phyloP scores from a whole-genome alignment of 1,284 basidiomycete species.

The Cutaneotrichosporon cutaneum region DNA sequence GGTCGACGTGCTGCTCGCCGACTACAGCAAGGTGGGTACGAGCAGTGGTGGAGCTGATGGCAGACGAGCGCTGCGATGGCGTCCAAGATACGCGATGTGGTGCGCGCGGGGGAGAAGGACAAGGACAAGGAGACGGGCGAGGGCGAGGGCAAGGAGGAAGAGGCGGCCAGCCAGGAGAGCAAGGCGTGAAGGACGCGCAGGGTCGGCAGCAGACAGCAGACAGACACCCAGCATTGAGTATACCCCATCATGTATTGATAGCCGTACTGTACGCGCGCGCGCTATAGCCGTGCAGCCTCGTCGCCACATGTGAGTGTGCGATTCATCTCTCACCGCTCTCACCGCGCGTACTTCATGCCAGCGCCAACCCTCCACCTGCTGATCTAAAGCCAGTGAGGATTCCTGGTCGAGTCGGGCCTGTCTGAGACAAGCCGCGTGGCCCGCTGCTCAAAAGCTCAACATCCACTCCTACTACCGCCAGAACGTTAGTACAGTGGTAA shows the following conservation, averaged over 20 bases:
- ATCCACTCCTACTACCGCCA: no score
- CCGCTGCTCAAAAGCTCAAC: no score
- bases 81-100: conserved; percentile 32
- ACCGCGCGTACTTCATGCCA: no score
- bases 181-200: not conserved
- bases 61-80: conserved; percentile 35
- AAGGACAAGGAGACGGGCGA: not conserved
- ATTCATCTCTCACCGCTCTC: no score
- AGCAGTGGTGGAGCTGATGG: conserved; percentile 12
- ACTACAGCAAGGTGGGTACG: conserved; percentile 41
- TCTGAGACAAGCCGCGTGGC: no score
- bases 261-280: no score
- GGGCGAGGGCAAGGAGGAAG: conserved; percentile 4
- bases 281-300: no score
- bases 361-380: no score
- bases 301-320: no score
- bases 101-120: conserved; percentile 10
- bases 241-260: conserved; percentile 8
- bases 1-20: conserved; percentile 37
- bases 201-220: not conserved
- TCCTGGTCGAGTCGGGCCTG: no score
- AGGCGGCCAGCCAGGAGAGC: not conserved
- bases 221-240: conserved; percentile 6
- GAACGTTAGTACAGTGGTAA: no score
- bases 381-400: no score